Percentiles rank a stretch among this genome's conserved stretches.
phyloP scores from a whole-genome alignment of 1,284 basidiomycete genomes.

The Meripilus lineatus region DNA sequence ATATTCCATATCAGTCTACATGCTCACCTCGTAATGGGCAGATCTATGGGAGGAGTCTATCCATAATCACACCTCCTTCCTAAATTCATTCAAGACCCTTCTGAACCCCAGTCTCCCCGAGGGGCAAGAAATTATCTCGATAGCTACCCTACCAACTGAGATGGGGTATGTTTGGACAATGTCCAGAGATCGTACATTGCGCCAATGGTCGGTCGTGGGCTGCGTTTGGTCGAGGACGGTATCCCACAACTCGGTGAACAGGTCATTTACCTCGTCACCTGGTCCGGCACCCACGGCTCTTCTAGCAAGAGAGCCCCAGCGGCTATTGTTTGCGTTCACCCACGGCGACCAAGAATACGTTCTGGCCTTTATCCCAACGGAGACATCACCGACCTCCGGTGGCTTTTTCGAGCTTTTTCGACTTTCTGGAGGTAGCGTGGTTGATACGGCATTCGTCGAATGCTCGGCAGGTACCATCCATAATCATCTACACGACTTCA shows the following conservation, averaged over 20 bases:
- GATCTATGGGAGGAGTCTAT: slow-evolving; percentile 68
- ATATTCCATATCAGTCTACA: slow-evolving; percentile 5
- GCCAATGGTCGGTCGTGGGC: slow-evolving; percentile 74
- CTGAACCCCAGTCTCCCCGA: slow-evolving; percentile 44
- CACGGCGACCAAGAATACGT: slow-evolving; percentile 43
- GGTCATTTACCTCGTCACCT: slow-evolving; percentile 31
- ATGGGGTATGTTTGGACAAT: slow-evolving; percentile 76
- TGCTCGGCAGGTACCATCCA: slow-evolving; percentile 55
- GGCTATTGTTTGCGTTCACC: slow-evolving; percentile 52
- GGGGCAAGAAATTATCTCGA: slow-evolving; percentile 57
- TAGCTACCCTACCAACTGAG: slow-evolving; percentile 68
- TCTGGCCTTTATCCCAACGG: slow-evolving; percentile 63
- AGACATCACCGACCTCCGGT: slow-evolving; percentile 54
- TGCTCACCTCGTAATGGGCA: slow-evolving; percentile 16
- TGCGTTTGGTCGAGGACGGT: slow-evolving; percentile 60
- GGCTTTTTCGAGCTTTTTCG: slow-evolving; percentile 56
- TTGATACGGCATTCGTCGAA: slow-evolving; percentile 49
- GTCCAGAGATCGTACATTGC: slow-evolving; percentile 81
- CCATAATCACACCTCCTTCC: slow-evolving; percentile 56
- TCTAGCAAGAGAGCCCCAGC: slow-evolving; percentile 54
- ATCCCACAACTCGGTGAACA: slow-evolving; percentile 25
- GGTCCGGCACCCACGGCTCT: slow-evolving; percentile 34
- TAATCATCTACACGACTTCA: slow-evolving; percentile 73
- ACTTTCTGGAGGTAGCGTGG: slow-evolving; percentile 29
- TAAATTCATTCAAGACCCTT: slow-evolving; percentile 62